Evolutionary conservation across 2,329 filamentous ascomycete genomes (phyloP).

Genomic region (Aspergillus sp.): DNA sequence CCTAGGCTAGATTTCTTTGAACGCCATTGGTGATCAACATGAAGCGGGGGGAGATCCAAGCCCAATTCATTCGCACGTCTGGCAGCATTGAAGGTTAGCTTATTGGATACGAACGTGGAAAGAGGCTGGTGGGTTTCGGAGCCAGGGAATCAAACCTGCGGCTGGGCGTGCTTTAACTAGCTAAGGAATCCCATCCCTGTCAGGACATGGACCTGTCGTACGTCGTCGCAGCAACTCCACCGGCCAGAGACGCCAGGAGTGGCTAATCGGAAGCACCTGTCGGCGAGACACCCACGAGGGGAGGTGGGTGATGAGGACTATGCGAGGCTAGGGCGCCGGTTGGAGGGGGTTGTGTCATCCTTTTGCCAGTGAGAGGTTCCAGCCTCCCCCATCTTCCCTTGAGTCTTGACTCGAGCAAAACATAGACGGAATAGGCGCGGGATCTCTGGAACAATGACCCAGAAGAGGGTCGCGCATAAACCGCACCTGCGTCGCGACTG

Average conservation of each 20-base stretch:
- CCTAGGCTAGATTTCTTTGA: conserved; percentile 14
- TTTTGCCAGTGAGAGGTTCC: conserved; percentile 14
- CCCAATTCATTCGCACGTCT: conserved; percentile 19
- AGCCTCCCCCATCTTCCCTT: conserved; percentile 14
- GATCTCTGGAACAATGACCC: neutral
- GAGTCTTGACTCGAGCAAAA: conserved; percentile 14
- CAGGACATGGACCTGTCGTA: conserved; percentile 20
- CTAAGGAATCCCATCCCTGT: conserved; percentile 22
- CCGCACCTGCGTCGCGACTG: neutral
- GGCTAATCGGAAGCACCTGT: conserved; percentile 17
- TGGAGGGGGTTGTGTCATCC: conserved; percentile 19
- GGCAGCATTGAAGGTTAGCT: conserved; percentile 20
- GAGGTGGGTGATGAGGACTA: conserved; percentile 16
- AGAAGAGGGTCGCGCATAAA: conserved; percentile 4
- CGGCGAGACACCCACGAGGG: conserved; percentile 24
- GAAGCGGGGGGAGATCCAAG: conserved; percentile 20
- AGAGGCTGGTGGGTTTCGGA: conserved; percentile 21
- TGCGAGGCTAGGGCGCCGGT: conserved; percentile 18
- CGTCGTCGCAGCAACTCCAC: conserved; percentile 26
- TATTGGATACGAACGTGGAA: conserved; percentile 23
- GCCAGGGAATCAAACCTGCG: conserved; percentile 22
- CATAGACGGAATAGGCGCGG: conserved; percentile 12
- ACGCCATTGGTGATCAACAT: conserved; percentile 19
- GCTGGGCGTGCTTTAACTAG: conserved; percentile 20
- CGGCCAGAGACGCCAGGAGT: conserved; percentile 18